Evolutionary conservation across 2,329 filamentous ascomycete species (phyloP), one percentile per base, ranked within the genome.

Genomic region (Helotiales sp.): DNA sequence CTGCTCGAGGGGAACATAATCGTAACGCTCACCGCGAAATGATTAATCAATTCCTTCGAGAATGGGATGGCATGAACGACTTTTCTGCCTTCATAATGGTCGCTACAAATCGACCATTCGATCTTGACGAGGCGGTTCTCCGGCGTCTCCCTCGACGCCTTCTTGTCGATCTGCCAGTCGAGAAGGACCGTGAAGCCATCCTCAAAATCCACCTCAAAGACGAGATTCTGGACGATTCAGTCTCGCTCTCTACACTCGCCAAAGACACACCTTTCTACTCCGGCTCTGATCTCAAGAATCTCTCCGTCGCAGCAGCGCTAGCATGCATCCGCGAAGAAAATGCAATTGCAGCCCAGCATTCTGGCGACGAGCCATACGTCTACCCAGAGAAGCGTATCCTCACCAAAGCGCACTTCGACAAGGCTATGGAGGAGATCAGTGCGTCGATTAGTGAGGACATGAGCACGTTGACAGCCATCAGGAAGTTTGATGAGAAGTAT

Each of bases 71-170:
- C 11, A 90, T 98, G 83, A 83, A 83, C 63, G 91, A 92, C 73
- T 86, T 89, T 55, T 91, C 91, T 20, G 93, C 95, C 2, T 98
- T 99, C 78, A 95, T 99, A 79, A 97, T 99, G 93, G 93, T 98
- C 0, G 95, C 96, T 30, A 98, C 94, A 8, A 98, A 99, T 79
- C 86, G 95, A 10, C 96, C 96, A 0, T 97, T 97, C 75, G 96
- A 98, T 75, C 87, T 99, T 0, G 96, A 99, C 75, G 92, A 96
- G 73, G 92, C 92, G 10, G 91, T 96, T 10, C 84, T 96, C 54
- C 85, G 92, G n/a, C 86, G 92, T 13, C 81, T 94, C 24, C 92
- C 92, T 1, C 84, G 92, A 63, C 86, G 91, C 49, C 82, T 95
- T 40, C 83, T 94, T 0, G 86, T 94, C 47, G 92, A 94, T 75